Conservation (phyloP, 305 asterid genomes). For the Euphrasia arctica region DNA sequence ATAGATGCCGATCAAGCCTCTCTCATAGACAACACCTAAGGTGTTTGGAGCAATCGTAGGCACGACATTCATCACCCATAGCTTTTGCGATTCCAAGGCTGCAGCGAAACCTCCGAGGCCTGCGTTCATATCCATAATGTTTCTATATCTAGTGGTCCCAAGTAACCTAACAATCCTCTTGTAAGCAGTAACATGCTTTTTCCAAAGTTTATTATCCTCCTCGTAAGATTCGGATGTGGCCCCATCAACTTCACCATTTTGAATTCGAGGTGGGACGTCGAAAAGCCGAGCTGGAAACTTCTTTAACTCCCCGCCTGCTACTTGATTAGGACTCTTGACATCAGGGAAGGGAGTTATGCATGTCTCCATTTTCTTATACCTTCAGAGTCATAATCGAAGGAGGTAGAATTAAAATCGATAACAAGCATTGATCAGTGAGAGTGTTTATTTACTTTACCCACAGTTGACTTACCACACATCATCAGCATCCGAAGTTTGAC, state of each 20-base stretch:
- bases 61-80: conserved; percentile 94
- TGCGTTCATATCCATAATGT: conserved; percentile 95
- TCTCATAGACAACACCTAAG: conserved; percentile 65
- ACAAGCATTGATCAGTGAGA: neutral
- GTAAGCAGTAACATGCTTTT: conserved; percentile 61
- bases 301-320: conserved; percentile 65
- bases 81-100: conserved; percentile 62
- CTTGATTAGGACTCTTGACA: conserved; percentile 28
- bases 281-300: conserved; percentile 80
- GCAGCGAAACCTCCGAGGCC: conserved; percentile 95
- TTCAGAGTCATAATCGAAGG: conserved; percentile 26
- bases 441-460: neutral
- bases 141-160: conserved; percentile 70
- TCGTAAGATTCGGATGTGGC: conserved; percentile 58
- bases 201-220: conserved; percentile 76
- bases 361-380: conserved; percentile 61
- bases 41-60: conserved; percentile 73
- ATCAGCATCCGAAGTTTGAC: conserved; percentile 55
- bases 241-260: conserved; percentile 61
- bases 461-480: conserved; percentile 69
- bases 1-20: conserved; percentile 90
- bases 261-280: conserved; percentile 72
- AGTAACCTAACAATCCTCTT: conserved; percentile 52
- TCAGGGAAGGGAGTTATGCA: conserved; percentile 6
- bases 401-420: neutral